phyloP scores from a whole-genome alignment of 495 filamentous ascomycete genomes.

The Penicillium goetzii region DNA sequence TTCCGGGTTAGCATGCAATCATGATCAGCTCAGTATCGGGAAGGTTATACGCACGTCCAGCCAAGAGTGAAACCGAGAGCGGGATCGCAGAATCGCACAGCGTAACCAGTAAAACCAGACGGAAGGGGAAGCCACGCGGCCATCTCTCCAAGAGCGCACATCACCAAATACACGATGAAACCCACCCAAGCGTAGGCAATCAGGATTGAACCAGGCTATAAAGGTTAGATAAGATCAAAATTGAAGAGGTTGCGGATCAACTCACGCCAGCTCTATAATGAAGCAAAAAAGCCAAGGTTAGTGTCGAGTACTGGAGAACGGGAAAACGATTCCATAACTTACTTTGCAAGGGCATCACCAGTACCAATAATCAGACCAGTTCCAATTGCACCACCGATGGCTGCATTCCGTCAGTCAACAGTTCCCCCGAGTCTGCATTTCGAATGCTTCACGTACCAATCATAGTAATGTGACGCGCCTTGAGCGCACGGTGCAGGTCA shows the following conservation, averaged over 20 bases:
- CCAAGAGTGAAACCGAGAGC: slow-evolving; percentile 71
- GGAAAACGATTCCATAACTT: slow-evolving; percentile 18
- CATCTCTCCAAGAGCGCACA: slow-evolving; percentile 72
- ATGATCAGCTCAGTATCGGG: not conserved
- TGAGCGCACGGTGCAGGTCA: slow-evolving; percentile 68
- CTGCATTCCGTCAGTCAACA: slow-evolving; percentile 31
- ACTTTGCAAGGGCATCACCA: slow-evolving; percentile 64
- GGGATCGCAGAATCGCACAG: slow-evolving; percentile 67
- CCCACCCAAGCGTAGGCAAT: slow-evolving; percentile 69
- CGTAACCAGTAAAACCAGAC: slow-evolving; percentile 63
- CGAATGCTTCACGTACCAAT: slow-evolving; percentile 50
- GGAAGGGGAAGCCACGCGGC: slow-evolving; percentile 66
- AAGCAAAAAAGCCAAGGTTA: not conserved
- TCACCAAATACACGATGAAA: slow-evolving; percentile 65
- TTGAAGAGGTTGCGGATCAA: slow-evolving; percentile 10
- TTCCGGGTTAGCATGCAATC: not conserved
- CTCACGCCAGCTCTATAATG: slow-evolving; percentile 44
- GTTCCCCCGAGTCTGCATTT: not conserved
- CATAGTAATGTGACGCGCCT: slow-evolving; percentile 82
- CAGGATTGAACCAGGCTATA: slow-evolving; percentile 71
- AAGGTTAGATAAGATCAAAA: slow-evolving; percentile 25
- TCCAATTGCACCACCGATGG: slow-evolving; percentile 86
- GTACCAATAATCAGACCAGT: slow-evolving; percentile 72
- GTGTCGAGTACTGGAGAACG: not conserved
- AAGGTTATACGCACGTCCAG: slow-evolving; percentile 47